A percentile compares a stretch with the other conserved stretches of the same genome.
phyloP scores from a whole-genome alignment of 345 rosid species.

The Acer campestre region DNA sequence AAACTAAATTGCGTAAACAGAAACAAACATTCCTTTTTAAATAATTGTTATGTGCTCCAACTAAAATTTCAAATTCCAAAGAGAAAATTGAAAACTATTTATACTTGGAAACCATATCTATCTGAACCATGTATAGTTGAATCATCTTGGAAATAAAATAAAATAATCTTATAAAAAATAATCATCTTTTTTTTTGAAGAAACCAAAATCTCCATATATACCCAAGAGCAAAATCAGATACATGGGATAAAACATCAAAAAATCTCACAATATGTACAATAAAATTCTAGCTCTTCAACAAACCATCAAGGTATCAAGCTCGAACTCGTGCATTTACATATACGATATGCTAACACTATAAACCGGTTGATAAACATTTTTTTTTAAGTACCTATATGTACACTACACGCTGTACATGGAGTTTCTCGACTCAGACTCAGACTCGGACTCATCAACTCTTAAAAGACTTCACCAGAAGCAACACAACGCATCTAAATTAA shows the following conservation, averaged over 20 bases:
- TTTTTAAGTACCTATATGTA: too few relatives aligned
- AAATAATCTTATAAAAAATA: too few relatives aligned
- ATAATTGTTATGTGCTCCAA: too few relatives aligned
- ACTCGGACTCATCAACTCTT: not conserved
- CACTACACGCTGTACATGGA: slow-evolving; percentile 35
- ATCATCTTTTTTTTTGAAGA: too few relatives aligned
- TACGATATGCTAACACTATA: slow-evolving; percentile 8
- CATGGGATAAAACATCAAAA: slow-evolving; percentile 25
- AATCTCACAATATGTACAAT: slow-evolving; percentile 34
- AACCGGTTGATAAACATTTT: not conserved
- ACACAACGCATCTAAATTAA: slow-evolving; percentile 41
- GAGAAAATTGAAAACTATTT: too few relatives aligned
- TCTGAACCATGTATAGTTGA: too few relatives aligned
- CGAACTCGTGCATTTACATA: slow-evolving; percentile 13
- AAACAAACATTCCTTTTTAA: too few relatives aligned
- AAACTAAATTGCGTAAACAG: too few relatives aligned
- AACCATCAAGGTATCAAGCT: slow-evolving; percentile 21
- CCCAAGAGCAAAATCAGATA: slow-evolving; percentile 13
- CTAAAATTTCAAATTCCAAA: too few relatives aligned
- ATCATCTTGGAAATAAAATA: too few relatives aligned
- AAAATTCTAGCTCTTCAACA: slow-evolving; percentile 10
- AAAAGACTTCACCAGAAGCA: slow-evolving; percentile 47
- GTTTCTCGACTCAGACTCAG: slow-evolving; percentile 11
- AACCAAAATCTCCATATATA: slow-evolving; percentile 7
- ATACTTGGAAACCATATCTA: too few relatives aligned